Conservation (phyloP, 306 rosid genomes). For the Trifolium repens region DNA sequence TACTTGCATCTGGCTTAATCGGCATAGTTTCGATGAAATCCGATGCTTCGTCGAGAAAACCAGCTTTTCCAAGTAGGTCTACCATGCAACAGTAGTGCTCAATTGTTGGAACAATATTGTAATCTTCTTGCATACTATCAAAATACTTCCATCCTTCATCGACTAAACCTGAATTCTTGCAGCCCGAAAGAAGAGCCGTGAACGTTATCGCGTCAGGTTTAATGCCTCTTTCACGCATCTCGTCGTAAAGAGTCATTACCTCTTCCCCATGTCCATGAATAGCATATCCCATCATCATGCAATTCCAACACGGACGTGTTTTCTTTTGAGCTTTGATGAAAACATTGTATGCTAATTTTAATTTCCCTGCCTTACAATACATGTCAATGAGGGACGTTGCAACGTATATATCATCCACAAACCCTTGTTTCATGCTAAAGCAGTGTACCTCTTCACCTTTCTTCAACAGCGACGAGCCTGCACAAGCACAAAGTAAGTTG, state of each 20-base stretch:
- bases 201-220: conserved; percentile 67
- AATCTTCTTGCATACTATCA: conserved; percentile 63
- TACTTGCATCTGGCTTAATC: conserved; percentile 59
- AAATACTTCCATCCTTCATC: conserved; percentile 72
- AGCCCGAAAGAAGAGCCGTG: conserved; percentile 72
- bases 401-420: conserved; percentile 53
- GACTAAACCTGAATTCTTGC: conserved; percentile 73
- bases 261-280: conserved; percentile 62
- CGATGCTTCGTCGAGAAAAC: conserved; percentile 79
- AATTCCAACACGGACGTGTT: conserved; percentile 76
- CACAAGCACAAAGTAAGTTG: conserved; percentile 64
- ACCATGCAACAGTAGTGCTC: conserved; percentile 85
- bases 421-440: conserved; percentile 48
- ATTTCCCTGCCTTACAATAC: conserved; percentile 70
- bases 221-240: conserved; percentile 48
- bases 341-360: conserved; percentile 51
- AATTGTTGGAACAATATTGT: conserved; percentile 60
- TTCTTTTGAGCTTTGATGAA: conserved; percentile 60
- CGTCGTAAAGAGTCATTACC: conserved; percentile 54
- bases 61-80: conserved; percentile 72
- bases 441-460: conserved; percentile 74
- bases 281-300: conserved; percentile 79
- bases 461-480: conserved; percentile 60
- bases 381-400: conserved; percentile 64
- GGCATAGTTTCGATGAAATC: conserved; percentile 66